phyloP scores from a whole-genome alignment of 257 asterid genomes.

The Nicotiana undulata region DNA sequence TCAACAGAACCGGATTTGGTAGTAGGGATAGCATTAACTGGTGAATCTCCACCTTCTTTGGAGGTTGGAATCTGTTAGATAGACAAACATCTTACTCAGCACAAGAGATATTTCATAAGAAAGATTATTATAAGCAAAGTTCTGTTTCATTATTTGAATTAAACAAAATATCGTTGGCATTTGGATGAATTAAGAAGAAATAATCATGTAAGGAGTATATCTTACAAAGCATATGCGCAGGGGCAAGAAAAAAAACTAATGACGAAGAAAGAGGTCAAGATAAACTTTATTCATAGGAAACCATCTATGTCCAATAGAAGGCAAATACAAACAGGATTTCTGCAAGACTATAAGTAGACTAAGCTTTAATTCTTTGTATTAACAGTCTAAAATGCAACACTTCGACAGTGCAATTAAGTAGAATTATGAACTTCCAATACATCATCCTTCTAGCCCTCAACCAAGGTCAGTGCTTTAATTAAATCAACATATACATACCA shows the following conservation, averaged over 20 bases:
- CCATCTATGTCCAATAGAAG: background rate
- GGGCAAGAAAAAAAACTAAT: background rate
- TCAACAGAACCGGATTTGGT: conserved; percentile 71
- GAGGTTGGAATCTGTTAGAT: conserved; percentile 71
- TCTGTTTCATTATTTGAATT: background rate
- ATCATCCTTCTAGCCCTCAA: background rate
- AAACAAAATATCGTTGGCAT: background rate
- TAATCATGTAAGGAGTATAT: background rate
- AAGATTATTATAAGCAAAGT: background rate
- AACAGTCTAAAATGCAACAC: background rate
- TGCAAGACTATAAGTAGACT: background rate
- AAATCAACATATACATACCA: conserved; percentile 49
- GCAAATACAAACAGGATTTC: background rate
- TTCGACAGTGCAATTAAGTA: background rate
- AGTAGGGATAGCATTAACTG: conserved; percentile 65
- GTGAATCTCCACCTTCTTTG: conserved; percentile 48
- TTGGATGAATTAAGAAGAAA: background rate
- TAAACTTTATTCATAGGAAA: background rate
- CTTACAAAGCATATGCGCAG: background rate
- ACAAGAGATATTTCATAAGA: background rate
- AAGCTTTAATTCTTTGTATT: background rate
- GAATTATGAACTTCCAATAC: background rate
- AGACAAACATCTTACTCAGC: conserved; percentile 6
- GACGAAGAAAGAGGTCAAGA: background rate
- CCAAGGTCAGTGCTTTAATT: background rate